Base-by-base conservation (phyloP, 768 basidiomycete species). In the Tricholoma sp. region DNA sequence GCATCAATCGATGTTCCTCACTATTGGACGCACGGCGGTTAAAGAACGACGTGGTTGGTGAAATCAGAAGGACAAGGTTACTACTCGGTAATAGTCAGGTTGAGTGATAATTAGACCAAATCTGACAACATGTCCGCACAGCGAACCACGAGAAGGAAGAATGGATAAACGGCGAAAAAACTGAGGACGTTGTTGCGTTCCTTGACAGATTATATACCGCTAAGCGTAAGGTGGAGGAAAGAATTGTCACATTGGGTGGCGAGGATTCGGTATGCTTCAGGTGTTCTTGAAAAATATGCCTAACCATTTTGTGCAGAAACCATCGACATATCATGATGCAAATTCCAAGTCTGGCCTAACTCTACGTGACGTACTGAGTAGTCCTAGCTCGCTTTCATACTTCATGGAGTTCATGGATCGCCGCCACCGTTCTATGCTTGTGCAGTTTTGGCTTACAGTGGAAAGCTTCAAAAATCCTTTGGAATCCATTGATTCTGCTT, bases 321-420 rank as follows among this genome's bases (percentile, higher is more conserved):
- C 74, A 57, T 65, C 74, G 48, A 62, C 72, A 28, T 68, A 73
- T 57, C 70, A 74, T 44, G 84, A 85, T 50, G 57, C 74, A 0
- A 65, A 65, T 39, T 65, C 72, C 18, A 76, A 81, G 44, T 75
- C 81, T 4, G 73, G 80, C 10, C 71, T 90, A 20, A 76, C 81
- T 0, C 77, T 96, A 4, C 82, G 90, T 37, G 89, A 93, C 52
- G 80, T 98, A 51, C 82, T 99, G 3, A 76, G 86, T 20, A 94
- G 93, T 62, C 95, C 96, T 0, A 88, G 85, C 36, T 93, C 94
- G 0, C 80, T 98, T 2, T 93, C 91, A 2, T 96, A 97, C 68
- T 91, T 96, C 73, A 94, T 98, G 87, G 97, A 99, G 74, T 97
- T 92, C 64, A 95, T 98, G 92, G 97, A 98, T 62, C 83, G 97